phyloP scores from a whole-genome alignment of 148 eudicot species.

The Diospyros lotus region DNA sequence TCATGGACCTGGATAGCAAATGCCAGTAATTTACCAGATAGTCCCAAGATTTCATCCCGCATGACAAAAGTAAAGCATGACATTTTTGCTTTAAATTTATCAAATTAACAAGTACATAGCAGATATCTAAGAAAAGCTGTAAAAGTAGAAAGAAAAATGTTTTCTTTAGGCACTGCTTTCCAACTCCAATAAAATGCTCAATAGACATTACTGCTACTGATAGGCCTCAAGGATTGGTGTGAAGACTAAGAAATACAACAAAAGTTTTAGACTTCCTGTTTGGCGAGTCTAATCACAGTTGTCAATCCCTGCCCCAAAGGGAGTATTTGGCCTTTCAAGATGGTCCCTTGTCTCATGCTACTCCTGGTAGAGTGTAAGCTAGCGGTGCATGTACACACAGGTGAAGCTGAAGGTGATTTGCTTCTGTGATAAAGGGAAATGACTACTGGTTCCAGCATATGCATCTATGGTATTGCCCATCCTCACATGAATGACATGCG shows the following conservation, averaged over 20 bases:
- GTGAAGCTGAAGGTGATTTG: neutral
- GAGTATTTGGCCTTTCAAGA: too few species aligned
- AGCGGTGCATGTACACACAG: too few species aligned
- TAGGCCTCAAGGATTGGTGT: neutral
- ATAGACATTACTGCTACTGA: neutral
- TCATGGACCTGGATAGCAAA: conserved; percentile 69
- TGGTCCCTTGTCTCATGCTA: too few species aligned
- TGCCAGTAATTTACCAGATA: conserved; percentile 2
- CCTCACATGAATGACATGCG: neutral
- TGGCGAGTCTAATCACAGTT: too few species aligned
- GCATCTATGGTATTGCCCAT: neutral
- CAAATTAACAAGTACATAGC: conserved; percentile 1
- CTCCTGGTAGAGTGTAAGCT: too few species aligned
- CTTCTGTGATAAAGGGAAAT: neutral
- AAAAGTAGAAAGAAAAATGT: neutral
- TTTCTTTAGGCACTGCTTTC: neutral
- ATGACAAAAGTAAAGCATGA: neutral
- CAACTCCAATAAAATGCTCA: neutral
- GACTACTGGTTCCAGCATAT: neutral
- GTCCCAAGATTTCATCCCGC: neutral
- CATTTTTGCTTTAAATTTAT: neutral
- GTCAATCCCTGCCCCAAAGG: too few species aligned
- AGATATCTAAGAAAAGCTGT: neutral
- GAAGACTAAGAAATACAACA: neutral
- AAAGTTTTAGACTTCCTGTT: neutral